Percentiles rank a stretch among this genome's conserved stretches.
phyloP scores from a whole-genome alignment of 2,329 filamentous ascomycete species.

The Fusarium sp. region DNA sequence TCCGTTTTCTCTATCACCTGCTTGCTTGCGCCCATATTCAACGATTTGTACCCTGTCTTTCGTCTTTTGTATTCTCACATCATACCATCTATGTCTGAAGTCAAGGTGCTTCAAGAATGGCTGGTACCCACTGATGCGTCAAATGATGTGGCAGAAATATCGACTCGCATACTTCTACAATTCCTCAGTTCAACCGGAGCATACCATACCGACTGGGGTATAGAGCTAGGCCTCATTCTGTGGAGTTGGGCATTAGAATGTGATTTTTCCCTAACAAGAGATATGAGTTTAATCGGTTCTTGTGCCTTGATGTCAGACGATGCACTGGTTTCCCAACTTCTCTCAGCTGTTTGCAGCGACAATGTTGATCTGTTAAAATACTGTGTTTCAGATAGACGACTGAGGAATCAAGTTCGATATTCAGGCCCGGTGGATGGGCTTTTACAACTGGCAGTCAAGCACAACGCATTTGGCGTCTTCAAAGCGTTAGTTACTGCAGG shows the following conservation, averaged over 20 bases:
- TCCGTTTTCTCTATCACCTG: background rate
- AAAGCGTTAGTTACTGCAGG: background rate
- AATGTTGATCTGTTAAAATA: accelerated
- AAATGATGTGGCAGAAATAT: background rate
- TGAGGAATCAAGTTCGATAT: background rate
- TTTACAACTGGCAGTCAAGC: background rate
- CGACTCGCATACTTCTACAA: background rate
- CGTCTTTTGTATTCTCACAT: accelerated
- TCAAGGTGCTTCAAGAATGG: background rate
- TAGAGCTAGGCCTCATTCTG: background rate
- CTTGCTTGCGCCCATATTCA: background rate
- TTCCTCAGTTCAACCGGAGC: background rate
- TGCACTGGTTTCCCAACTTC: background rate
- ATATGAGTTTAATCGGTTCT: background rate
- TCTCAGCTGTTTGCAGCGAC: background rate
- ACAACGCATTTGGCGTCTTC: accelerated
- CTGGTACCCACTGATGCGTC: accelerated
- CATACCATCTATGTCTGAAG: accelerated
- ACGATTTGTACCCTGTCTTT: background rate
- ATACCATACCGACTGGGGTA: background rate
- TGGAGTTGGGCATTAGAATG: background rate
- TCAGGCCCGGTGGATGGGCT: accelerated
- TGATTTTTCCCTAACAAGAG: background rate
- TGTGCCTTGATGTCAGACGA: background rate
- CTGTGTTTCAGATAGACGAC: background rate